A percentile compares a stretch with the other conserved stretches of the same genome.
Conservation (phyloP, 306 rosid genomes). For the Vigna trinervia region DNA sequence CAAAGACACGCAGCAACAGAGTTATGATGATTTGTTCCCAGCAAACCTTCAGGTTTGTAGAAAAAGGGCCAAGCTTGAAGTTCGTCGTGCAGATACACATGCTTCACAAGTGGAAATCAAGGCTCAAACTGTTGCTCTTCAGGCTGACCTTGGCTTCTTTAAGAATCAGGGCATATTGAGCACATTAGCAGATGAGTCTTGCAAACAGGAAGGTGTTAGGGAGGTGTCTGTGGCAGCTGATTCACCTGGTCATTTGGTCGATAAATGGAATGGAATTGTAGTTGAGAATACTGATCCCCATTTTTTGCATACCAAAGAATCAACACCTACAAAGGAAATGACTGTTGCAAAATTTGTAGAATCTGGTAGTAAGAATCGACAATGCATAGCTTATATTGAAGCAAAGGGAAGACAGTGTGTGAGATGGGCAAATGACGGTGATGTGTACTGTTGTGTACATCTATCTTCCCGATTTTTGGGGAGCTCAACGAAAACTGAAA, state of each 20-base stretch:
- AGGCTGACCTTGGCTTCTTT: conserved; percentile 73
- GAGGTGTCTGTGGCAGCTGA: conserved; percentile 51
- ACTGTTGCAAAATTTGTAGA: conserved; percentile 52
- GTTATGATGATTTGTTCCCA: conserved; percentile 57
- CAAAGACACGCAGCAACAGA: conserved; percentile 60
- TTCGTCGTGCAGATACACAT: conserved; percentile 96
- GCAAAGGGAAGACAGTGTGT: conserved; percentile 98
- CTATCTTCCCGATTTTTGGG: conserved; percentile 85
- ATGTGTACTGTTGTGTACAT: conserved; percentile 98
- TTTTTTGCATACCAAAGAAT: conserved; percentile 57
- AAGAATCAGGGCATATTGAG: conserved; percentile 57
- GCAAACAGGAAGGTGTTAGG: conserved; percentile 58
- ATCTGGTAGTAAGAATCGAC: conserved; percentile 76
- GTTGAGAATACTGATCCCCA: conserved; percentile 61
- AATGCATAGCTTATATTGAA: conserved; percentile 89
- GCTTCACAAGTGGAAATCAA: conserved; percentile 64
- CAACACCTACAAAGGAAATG: conserved; percentile 64
- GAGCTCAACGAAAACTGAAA: conserved; percentile 68
- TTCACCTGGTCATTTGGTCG: conserved; percentile 50
- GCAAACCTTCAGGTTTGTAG: conserved; percentile 73
- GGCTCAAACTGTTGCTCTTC: conserved; percentile 64
- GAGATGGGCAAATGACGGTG: conserved; percentile 99
- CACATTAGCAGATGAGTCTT: conserved; percentile 57
- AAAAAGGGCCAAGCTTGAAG: conserved; percentile 96
- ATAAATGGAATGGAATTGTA: conserved; percentile 69